A percentile compares a stretch with the other conserved stretches of the same genome.
Evolutionary conservation across 495 filamentous ascomycete genomes (phyloP).

Genomic region (Hypoxylon cercidicola): DNA sequence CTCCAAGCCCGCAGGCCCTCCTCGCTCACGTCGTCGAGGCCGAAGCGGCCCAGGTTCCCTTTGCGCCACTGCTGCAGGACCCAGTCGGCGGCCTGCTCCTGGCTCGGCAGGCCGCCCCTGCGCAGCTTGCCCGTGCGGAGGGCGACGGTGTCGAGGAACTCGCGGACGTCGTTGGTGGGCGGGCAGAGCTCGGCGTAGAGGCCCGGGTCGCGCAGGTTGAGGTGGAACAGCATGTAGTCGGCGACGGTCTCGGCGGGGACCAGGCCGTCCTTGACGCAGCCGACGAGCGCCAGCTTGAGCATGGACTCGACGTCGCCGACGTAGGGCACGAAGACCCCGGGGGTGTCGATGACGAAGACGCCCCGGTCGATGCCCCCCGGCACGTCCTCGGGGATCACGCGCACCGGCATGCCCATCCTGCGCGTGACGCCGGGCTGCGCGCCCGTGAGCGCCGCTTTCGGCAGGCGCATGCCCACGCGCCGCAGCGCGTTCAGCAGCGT

Average conservation of each 20-base stretch:
- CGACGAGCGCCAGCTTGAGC: constrained; percentile 90
- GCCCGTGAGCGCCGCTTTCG: constrained; percentile 83
- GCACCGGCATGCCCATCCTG: constrained; percentile 83
- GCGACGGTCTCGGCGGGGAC: constrained; percentile 78
- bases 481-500: constrained; percentile 90
- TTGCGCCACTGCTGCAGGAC: constrained; percentile 84
- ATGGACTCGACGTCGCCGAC: constrained; percentile 85
- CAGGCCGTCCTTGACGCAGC: constrained; percentile 89
- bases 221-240: constrained; percentile 86
- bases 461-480: constrained; percentile 63
- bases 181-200: constrained; percentile 70
- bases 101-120: constrained; percentile 77
- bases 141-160: constrained; percentile 75
- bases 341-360: constrained; percentile 64
- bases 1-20: constrained; percentile 57
- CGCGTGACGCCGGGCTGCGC: constrained; percentile 89
- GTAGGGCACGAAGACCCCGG: constrained; percentile 92
- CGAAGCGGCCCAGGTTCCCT: constrained; percentile 78
- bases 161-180: constrained; percentile 84
- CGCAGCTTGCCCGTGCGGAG: constrained; percentile 76
- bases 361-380: constrained; percentile 45
- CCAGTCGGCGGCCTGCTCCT: constrained; percentile 81
- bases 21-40: constrained; percentile 79
- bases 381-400: constrained; percentile 63
- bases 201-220: constrained; percentile 71